Evolutionary conservation across 2,329 filamentous ascomycete genomes (phyloP), one percentile per base, ranked within the genome.

Genomic region (Trichoderma sp.): DNA sequence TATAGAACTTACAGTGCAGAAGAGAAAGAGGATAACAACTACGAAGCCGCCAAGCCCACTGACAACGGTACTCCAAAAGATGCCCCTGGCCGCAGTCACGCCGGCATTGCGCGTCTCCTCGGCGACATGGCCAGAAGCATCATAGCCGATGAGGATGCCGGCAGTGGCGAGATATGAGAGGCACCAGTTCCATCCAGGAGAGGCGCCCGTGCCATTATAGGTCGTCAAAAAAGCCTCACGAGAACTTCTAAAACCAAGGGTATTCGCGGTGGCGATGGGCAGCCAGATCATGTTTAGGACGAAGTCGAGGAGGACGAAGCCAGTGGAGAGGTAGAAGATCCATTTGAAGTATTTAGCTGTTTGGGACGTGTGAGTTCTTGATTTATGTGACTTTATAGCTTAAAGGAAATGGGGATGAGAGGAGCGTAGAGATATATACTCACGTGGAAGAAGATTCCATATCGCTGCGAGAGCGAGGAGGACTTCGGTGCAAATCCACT

Each of bases 161-260:
- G 88, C 88, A 1, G 88, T 90, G 1, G 88, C 87, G 30, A 88
- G 84, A 77, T 88, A 90, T 4, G 86, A 88, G 4, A 90, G 82
- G 79, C 88, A 89, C 88, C 88, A 90, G 76, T 90, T 90, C 88
- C 88, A 90, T 3, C 84, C 87, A 1, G 84, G 81, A 0, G 88
- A 86, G 1, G 85, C 85, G 12, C 85, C 85, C 12, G 85, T 87
- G 2, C 84, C 85, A 71, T 90, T 90, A 76, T 88, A 88, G 0
- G 87, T 89, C 13, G 86, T n/a, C n/a, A n/a, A n/a, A n/a, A n/a
- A n/a, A n/a, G n/a, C n/a, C n/a, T n/a, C n/a, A n/a, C n/a, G n/a
- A n/a, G n/a, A n/a, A n/a, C n/a, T n/a, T n/a, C n/a, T 85, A 78
- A 90, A 90, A 2, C 88, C 88, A 76, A 85, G n/a, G n/a, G 85